Base-by-base conservation (phyloP, 306 rosid species). In the Sophora flavescens region DNA sequence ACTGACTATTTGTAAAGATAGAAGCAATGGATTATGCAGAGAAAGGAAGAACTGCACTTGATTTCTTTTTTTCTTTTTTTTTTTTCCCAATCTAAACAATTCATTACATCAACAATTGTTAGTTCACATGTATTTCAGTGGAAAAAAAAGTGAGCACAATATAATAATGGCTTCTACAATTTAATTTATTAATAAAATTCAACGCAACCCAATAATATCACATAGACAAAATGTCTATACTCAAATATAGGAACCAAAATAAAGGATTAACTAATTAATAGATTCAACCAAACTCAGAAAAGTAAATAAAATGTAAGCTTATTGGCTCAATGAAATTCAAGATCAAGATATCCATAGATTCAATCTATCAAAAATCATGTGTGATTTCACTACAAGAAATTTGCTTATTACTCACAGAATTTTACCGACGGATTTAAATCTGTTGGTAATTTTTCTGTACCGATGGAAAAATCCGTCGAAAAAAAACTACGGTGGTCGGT, bases 221-320 rank as follows among this genome's bases (percentile, higher is more conserved):
- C 16, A 50, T 8, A 28, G 8, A 26, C 52, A 45, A 70, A 62
- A 63, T 3, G n/a, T 6, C 61, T 72, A 30, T 12, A 74, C 45
- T 51, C 44, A 63, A 76, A 70, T 54, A 65, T 28, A 42, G 67
- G 61, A 59, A 68, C 58, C 30, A 1, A 28, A 28, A 28, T 1
- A n/a, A n/a, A n/a, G n/a, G n/a, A n/a, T n/a, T 28, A 28, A 28
- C 1, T 1, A 2, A 28, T 28, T 28, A 28, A 28, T 28, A 28
- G 30, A 28, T 28, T 28, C 30, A 28, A 28, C 30, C 30, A 28
- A 28, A 28, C 30, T 28, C 30, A 28, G 30, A 28, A 28, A 28
- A 28, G 30, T 28, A 28, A 28, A 28, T 28, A 28, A 28, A 28
- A 28, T 2, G 30, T 28, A 28, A 28, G 1, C 30, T 28, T 28